These are phyloP conservation scores for Tardiomyces digboiensis DNA, from an alignment of 1,139 yeast species.

Conservation along the genomic window DNA sequence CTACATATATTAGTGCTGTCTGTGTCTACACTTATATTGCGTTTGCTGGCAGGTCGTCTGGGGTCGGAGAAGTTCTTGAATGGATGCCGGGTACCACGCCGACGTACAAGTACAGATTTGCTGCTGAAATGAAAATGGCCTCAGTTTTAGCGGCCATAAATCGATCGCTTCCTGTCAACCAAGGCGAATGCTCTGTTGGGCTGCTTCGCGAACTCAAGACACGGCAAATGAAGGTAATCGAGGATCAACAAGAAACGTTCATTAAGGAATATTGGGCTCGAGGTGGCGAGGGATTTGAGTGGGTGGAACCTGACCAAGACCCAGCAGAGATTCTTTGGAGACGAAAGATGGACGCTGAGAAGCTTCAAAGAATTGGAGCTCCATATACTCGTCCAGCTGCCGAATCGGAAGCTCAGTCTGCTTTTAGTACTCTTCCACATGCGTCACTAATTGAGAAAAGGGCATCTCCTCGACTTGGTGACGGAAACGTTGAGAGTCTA, in stretches of 20 bases:
- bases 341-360: conserved; percentile 18
- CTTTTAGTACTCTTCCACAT: conserved; percentile 17
- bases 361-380: conserved; percentile 10
- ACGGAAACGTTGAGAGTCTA: neutral
- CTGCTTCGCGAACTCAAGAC: conserved; percentile 22
- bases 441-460: conserved; percentile 20
- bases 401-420: neutral
- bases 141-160: conserved; percentile 60
- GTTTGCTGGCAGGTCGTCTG: conserved; percentile 44
- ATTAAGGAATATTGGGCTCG: conserved; percentile 64
- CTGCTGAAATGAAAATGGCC: conserved; percentile 62
- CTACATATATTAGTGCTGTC: conserved; percentile 54
- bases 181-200: conserved; percentile 26
- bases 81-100: conserved; percentile 64
- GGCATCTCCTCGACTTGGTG: neutral
- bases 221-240: conserved; percentile 28
- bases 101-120: conserved; percentile 53
- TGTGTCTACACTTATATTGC: conserved; percentile 45
- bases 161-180: conserved; percentile 29
- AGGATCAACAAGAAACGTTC: conserved; percentile 44
- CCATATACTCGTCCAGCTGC: conserved; percentile 6
- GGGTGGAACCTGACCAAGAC: conserved; percentile 77
- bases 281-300: conserved; percentile 66
- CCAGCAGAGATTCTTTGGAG: conserved; percentile 62
- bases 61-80: conserved; percentile 48